Evolutionary conservation across 345 rosid species (phyloP).

Genomic region (Combretum micranthum): DNA sequence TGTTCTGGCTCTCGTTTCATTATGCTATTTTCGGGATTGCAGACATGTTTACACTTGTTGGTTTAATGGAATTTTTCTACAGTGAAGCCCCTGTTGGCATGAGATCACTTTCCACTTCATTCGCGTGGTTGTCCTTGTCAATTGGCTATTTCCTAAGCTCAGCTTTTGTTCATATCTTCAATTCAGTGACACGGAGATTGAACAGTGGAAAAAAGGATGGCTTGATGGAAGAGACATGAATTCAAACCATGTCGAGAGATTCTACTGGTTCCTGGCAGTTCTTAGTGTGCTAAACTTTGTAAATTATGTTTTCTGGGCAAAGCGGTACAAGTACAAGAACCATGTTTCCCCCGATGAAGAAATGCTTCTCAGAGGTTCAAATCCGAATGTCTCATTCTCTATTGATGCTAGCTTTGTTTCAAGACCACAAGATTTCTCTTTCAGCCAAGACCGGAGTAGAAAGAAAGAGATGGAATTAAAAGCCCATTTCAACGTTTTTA

Average conservation of each 20-base stretch:
- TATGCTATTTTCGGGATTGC: conserved; percentile 28
- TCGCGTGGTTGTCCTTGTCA: conserved; percentile 24
- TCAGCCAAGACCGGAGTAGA: conserved; percentile 1
- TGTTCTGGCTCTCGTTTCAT: conserved; percentile 31
- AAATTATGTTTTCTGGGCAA: conserved; percentile 26
- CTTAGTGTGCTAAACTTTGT: conserved; percentile 20
- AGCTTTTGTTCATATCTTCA: conserved; percentile 12
- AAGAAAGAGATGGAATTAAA: not conserved
- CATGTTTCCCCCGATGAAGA: conserved; percentile 5
- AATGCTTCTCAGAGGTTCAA: conserved; percentile 4
- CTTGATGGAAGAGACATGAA: conserved; percentile 22
- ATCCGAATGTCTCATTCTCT: conserved; percentile 4
- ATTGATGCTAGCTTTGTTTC: conserved; percentile 1
- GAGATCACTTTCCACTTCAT: conserved; percentile 31
- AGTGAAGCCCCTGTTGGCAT: conserved; percentile 22
- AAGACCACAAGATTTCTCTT: conserved; percentile 6
- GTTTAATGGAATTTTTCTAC: conserved; percentile 34
- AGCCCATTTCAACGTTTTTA: not conserved
- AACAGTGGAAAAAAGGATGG: conserved; percentile 15
- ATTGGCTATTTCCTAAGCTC: conserved; percentile 30
- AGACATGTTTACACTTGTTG: conserved; percentile 30
- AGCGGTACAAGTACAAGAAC: conserved; percentile 28
- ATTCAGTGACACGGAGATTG: conserved; percentile 10
- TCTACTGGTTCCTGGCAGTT: conserved; percentile 29
- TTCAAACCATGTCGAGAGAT: conserved; percentile 20